Base-by-base conservation (phyloP, 208 protist species). In the Trypanosoma brucei region DNA sequence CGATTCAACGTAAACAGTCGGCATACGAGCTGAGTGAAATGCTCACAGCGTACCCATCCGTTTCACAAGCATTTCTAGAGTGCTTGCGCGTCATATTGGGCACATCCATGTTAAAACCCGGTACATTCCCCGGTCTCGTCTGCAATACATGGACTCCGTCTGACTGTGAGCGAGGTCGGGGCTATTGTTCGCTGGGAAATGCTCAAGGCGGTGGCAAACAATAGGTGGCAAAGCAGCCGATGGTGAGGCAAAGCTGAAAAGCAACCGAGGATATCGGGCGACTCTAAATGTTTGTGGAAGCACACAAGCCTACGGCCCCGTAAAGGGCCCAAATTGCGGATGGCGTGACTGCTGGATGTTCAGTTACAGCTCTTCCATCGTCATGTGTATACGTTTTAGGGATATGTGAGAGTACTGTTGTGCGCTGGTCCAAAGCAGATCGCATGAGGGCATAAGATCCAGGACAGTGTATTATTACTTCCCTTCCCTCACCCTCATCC, bases 11-110 rank as follows among this genome's bases (percentile, higher is more conserved):
- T 34, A 39, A 65, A 9, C 79, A 91, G 35, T 79, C 76, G 0
- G 82, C 73, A 6, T 81, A 77, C 60, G 82, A 91, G 40, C 72
- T 93, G 13, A 73, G 70, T 30, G 70, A 88, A 51, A 70, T 80
- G 3, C 75, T 91, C 49, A 87, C 81, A n/a, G 84, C 81, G 8
- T 91, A 91, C 70, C 87, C 87, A 22, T 74, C 87, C 34, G 78
- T 91, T 22, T 88, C 87, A 0, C 81, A 93, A 71, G 87, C 76
- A 3, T 90, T 93, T 56, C 84, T 87, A 59, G 84, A 93, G 77
- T 93, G 87, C 56, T 67, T 91, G 56, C 83, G 77, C 51, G 75
- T 81, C 35, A 81, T 92, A 34, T 70, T 92, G 2, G 82, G 82
- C 33, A 57, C 50, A 33, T 84, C 86, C 14, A 69, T 62, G 40